Evolutionary conservation across 2,329 filamentous ascomycete species (phyloP).

Genomic region (Aciculosporium take): DNA sequence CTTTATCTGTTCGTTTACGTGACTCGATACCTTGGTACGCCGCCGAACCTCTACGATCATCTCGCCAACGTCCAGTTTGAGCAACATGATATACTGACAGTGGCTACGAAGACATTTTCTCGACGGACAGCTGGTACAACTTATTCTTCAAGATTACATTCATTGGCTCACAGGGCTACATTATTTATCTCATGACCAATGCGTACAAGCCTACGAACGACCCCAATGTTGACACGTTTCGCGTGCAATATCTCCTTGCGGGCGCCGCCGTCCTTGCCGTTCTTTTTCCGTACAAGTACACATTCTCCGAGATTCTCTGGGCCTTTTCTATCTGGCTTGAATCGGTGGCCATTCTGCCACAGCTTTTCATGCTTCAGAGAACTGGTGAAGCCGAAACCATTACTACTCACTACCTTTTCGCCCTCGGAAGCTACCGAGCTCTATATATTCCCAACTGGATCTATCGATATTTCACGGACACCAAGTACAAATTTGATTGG

Average conservation of each 20-base stretch:
- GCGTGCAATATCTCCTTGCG: constrained; percentile 82
- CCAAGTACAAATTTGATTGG: constrained; percentile 59
- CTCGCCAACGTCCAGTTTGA: background rate
- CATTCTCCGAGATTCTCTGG: constrained; percentile 77
- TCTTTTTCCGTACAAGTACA: constrained; percentile 76
- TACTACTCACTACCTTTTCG: constrained; percentile 94
- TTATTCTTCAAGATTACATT: constrained; percentile 92
- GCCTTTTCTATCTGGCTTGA: constrained; percentile 98
- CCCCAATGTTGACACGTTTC: constrained; percentile 93
- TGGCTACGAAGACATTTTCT: constrained; percentile 58
- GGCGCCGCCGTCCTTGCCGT: constrained; percentile 67
- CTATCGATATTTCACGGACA: constrained; percentile 70
- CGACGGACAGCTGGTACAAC: constrained; percentile 76
- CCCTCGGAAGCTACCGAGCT: constrained; percentile 77
- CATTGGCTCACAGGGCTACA: constrained; percentile 80
- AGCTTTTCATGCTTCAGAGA: constrained; percentile 95
- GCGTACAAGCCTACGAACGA: constrained; percentile 97
- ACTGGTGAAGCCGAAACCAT: constrained; percentile 99
- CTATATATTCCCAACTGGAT: constrained; percentile 99
- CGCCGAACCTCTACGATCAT: background rate
- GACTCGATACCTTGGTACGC: constrained; percentile 75
- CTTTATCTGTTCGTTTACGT: constrained; percentile 90
- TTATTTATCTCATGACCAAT: constrained; percentile 94
- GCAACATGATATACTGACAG: background rate
- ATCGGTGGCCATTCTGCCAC: constrained; percentile 87